phyloP scores from a whole-genome alignment of 2,329 filamentous ascomycete genomes.

The Ophiostoma himal-ulmi region DNA sequence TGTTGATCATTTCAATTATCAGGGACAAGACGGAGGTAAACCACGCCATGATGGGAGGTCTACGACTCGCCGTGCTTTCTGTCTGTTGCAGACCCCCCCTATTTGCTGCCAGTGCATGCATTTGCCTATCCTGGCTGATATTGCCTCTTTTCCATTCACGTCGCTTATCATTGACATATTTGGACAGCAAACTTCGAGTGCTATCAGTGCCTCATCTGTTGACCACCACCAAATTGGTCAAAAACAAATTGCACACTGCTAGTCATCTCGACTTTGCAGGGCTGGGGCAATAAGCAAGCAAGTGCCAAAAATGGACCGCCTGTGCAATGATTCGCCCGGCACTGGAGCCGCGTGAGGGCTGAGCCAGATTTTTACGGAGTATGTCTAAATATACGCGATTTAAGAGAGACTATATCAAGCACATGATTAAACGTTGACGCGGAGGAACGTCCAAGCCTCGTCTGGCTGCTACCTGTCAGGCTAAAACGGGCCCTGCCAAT shows the following conservation, averaged over 20 bases:
- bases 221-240: not conserved
- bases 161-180: not conserved
- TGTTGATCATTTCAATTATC: not conserved
- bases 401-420: conserved; percentile 2
- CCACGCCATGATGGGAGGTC: not conserved
- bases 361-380: not conserved
- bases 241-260: not conserved
- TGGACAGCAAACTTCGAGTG: not conserved
- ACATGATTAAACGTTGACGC: conserved; percentile 23
- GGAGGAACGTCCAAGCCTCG: conserved; percentile 11
- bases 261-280: not conserved
- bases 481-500: conserved; percentile 7
- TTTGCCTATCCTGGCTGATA: not conserved
- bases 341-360: not conserved
- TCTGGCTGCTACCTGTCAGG: not conserved
- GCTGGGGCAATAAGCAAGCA: not conserved
- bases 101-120: conserved; percentile 1
- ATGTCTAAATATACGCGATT: not conserved
- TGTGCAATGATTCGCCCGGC: not conserved
- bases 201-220: not conserved
- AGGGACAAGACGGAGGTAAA: not conserved
- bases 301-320: not conserved
- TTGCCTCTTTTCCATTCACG: not conserved
- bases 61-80: not conserved
- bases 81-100: not conserved